These are phyloP conservation scores for Bonia amplexicaulis DNA, from an alignment of 176 grass and related monocot species.

Conservation along the genomic window DNA sequence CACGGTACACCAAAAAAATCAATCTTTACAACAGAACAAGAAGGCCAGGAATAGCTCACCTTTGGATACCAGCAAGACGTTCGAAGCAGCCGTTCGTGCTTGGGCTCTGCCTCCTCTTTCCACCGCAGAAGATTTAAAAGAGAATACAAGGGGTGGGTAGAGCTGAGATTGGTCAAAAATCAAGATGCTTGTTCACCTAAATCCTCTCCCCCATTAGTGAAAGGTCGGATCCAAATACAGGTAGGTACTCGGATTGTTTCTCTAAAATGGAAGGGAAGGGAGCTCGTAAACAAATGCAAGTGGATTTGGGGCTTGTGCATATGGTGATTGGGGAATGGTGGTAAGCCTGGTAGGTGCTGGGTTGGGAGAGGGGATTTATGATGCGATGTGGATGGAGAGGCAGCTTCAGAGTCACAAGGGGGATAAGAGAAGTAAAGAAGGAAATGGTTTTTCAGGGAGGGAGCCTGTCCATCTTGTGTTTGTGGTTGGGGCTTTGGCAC, in stretches of 20 bases:
- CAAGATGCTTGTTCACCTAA: constrained; percentile 46
- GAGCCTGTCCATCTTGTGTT: constrained; percentile 2
- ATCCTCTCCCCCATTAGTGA: constrained; percentile 22
- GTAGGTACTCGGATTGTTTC: not conserved
- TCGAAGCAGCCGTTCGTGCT: constrained; percentile 17
- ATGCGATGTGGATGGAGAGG: constrained; percentile 19
- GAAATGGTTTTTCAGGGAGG: not conserved
- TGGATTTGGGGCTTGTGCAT: constrained; percentile 36
- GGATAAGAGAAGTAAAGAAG: not conserved
- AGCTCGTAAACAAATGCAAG: constrained; percentile 25
- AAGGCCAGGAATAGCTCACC: constrained; percentile 24
- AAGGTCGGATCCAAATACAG: constrained; percentile 32
- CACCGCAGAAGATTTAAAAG: constrained; percentile 29
- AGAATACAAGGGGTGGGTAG: not conserved
- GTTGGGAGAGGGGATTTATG: constrained; percentile 26
- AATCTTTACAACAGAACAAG: not conserved
- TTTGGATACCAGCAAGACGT: not conserved
- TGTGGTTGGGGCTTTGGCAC: constrained; percentile 20
- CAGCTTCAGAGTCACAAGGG: constrained; percentile 13
- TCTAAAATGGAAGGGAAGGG: not conserved
- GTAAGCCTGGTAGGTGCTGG: constrained; percentile 23
- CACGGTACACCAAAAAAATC: not conserved
- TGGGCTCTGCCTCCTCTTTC: not conserved
- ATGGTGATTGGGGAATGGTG: constrained; percentile 32
- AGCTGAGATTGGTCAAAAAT: constrained; percentile 35